Evolutionary conservation across 129 eudicot species (phyloP).

Genomic region (Glebionis coronaria): DNA sequence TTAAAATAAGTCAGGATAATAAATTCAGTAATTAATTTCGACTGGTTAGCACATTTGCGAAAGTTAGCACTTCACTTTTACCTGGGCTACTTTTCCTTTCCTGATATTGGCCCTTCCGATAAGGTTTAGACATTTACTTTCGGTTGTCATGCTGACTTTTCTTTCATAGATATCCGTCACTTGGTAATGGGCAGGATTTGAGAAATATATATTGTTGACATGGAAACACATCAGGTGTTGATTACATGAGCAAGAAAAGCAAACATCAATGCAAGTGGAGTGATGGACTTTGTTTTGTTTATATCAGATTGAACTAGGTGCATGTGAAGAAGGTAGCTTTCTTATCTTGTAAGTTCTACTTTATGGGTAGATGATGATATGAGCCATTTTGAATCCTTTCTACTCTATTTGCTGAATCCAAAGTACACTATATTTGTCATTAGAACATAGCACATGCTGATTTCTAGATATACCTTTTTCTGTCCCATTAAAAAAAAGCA

Average conservation of each 20-base stretch:
- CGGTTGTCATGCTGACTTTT: not conserved
- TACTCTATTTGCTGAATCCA: not conserved
- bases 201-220: constrained; percentile 1
- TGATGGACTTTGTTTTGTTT: constrained; percentile 5
- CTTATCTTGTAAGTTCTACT: not conserved
- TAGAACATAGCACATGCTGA: not conserved
- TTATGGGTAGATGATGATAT: not conserved
- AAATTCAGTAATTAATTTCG: no score
- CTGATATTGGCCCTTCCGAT: not conserved
- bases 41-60: no score
- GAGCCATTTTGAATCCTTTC: not conserved
- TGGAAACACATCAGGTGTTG: constrained; percentile 20
- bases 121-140: not conserved
- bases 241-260: constrained; percentile 16
- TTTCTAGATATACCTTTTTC: not conserved
- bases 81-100: not conserved
- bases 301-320: constrained; percentile 12
- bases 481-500: not conserved
- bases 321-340: constrained; percentile 16
- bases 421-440: not conserved
- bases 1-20: no score
- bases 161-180: not conserved
- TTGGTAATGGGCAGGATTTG: not conserved
- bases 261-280: constrained; percentile 16
- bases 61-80: not conserved